Conservation (phyloP, 768 basidiomycete genomes). For the Rhizopogon vinicolor region DNA sequence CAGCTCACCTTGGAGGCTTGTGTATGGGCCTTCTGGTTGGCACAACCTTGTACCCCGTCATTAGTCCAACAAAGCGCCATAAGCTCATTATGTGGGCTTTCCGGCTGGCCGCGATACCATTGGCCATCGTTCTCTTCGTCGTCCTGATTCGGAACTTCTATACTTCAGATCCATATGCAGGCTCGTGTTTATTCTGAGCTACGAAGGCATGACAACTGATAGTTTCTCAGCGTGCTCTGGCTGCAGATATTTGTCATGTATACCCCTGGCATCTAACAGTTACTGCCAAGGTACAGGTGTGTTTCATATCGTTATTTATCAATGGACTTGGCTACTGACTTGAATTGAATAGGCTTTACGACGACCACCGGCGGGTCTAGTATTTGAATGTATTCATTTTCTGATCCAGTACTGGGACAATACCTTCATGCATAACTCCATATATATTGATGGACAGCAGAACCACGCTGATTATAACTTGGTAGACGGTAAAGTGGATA, state of each 20-base stretch:
- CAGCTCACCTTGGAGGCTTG: slow-evolving; percentile 86
- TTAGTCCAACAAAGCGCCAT: slow-evolving; percentile 76
- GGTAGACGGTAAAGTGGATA: background rate
- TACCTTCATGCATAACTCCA: background rate
- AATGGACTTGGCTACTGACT: slow-evolving; percentile 1
- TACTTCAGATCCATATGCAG: slow-evolving; percentile 78
- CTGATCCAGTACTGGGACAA: background rate
- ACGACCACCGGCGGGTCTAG: slow-evolving; percentile 27
- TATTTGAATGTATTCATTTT: slow-evolving; percentile 10
- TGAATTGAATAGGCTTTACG: slow-evolving; percentile 16
- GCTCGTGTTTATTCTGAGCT: slow-evolving; percentile 33
- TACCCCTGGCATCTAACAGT: slow-evolving; percentile 72
- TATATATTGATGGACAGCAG: slow-evolving; percentile 2
- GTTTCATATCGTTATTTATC: too few species aligned
- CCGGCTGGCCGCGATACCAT: slow-evolving; percentile 67
- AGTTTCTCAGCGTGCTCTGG: slow-evolving; percentile 65
- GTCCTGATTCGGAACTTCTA: slow-evolving; percentile 88
- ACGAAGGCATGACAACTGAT: background rate
- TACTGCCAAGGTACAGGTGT: slow-evolving; percentile 51
- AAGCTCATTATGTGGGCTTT: slow-evolving; percentile 66
- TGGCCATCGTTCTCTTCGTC: slow-evolving; percentile 78
- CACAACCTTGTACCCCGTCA: slow-evolving; percentile 84
- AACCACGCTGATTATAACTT: background rate
- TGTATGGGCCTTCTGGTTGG: slow-evolving; percentile 80
- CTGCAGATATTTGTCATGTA: slow-evolving; percentile 87